phyloP scores from a whole-genome alignment of 177 flowering plant species.

The Vitis hybrid region DNA sequence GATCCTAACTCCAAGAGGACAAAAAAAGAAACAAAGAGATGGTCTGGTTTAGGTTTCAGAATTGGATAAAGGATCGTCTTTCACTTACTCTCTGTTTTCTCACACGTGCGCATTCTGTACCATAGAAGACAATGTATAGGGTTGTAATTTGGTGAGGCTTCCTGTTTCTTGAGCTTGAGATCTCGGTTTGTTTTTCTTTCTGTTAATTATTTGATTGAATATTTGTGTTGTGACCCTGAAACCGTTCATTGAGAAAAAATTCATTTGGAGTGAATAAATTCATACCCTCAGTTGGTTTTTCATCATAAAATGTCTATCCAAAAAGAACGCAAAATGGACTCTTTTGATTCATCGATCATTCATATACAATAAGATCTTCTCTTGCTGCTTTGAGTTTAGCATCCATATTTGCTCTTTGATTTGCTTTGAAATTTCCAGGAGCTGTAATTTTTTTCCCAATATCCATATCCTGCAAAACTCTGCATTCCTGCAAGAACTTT shows the following conservation, averaged over 20 bases:
- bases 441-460: no score
- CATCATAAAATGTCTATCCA: background rate
- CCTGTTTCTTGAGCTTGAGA: slow-evolving; percentile 26
- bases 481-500: no score
- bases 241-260: slow-evolving; percentile 24
- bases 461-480: no score
- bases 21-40: slow-evolving; percentile 87
- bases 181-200: slow-evolving; percentile 20
- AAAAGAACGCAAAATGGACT: background rate
- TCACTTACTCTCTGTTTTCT: slow-evolving; percentile 7
- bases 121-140: slow-evolving; percentile 53
- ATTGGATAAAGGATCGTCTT: slow-evolving; percentile 31
- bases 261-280: slow-evolving; percentile 30
- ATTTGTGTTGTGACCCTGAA: slow-evolving; percentile 33
- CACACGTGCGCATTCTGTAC: slow-evolving; percentile 39
- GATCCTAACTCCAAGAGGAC: slow-evolving; percentile 78
- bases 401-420: no score
- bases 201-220: slow-evolving; percentile 29
- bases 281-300: background rate
- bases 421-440: no score
- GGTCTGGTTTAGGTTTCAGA: slow-evolving; percentile 86
- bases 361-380: background rate
- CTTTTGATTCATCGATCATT: no score
- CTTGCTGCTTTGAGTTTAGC: background rate
- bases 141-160: slow-evolving; percentile 37